Base-by-base conservation (phyloP, 768 basidiomycete genomes). In the Suillus alpinus region DNA sequence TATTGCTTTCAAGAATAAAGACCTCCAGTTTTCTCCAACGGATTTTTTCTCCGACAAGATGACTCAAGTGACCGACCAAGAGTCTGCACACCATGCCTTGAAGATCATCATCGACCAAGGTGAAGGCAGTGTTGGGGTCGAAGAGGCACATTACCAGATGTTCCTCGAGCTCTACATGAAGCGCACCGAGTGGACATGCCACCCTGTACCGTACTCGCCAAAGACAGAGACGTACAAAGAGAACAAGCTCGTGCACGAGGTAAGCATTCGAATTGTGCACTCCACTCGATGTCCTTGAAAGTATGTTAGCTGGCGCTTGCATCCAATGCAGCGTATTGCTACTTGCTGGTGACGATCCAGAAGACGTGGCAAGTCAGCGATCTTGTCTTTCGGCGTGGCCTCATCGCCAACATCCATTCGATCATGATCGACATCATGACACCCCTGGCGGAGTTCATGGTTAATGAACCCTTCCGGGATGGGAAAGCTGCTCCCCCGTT, bases 51-150 rank as follows among this genome's bases (percentile, higher is more conserved):
- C 46, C 58, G 37, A 43, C 51, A 26, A 51, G 40, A 67, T 67
- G 65, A 59, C 51, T 34, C 43, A 60, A 53, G 53, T 67, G 43
- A 51, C 13, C 12, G 63, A 67, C 51, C 20, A 57, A 14, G 18
- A 51, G 20, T 32, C 63, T 34, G 65, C 65, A 5, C 59, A 34
- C 41, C 14, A 63, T 31, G 66, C 66, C 23, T 39, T 67, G 32
- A 57, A 55, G 20, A 60, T 49, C 36, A 66, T 67, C 40, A 59
- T 67, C 39, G 65, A 64, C 39, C 66, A 67, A 51, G 66, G 66
- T 37, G 65, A 67, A 47, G 66, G 65, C n/a, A 55, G 56, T 55
- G 56, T 64, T 23, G 66, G 65, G 10, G 50, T 61, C n/a, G 23
- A 39, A 14, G 62, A 67, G 0, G 62, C 63, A n/a, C 66, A 67